A percentile compares a stretch with the other conserved stretches of the same genome.
phyloP scores from a whole-genome alignment of 768 basidiomycete genomes.

The Hericium erinaceus region DNA sequence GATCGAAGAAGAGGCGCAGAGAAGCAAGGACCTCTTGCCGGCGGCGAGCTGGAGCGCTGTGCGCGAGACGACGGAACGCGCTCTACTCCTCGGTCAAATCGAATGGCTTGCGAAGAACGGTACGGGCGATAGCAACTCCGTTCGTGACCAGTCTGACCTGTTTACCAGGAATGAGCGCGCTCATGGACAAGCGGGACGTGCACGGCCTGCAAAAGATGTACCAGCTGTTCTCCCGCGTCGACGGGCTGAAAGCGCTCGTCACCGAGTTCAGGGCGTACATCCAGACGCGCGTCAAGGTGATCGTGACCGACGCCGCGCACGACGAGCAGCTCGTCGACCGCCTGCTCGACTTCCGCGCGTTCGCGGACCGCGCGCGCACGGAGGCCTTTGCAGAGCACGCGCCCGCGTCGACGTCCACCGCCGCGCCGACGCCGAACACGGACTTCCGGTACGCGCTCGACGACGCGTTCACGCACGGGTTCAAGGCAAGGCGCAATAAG shows the following conservation, averaged over 20 bases:
- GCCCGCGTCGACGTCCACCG: conserved; percentile 9
- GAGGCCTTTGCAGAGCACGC: conserved; percentile 41
- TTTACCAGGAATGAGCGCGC: conserved; percentile 40
- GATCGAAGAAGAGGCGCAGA: conserved; percentile 47
- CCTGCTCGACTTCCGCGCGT: conserved; percentile 58
- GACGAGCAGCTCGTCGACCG: conserved; percentile 76
- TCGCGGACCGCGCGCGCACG: conserved; percentile 40
- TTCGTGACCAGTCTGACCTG: neutral
- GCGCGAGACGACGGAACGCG: conserved; percentile 43
- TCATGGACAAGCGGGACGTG: conserved; percentile 39
- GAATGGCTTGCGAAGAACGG: conserved; percentile 37
- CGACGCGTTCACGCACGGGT: conserved; percentile 66
- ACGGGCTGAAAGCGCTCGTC: conserved; percentile 42
- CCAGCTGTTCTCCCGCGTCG: conserved; percentile 49
- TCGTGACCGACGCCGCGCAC: conserved; percentile 50
- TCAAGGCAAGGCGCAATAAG: conserved; percentile 68
- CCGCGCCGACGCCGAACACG: conserved; percentile 20
- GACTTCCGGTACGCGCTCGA: conserved; percentile 59
- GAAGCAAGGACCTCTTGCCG: conserved; percentile 42
- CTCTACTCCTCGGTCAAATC: conserved; percentile 36
- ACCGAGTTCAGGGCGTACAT: conserved; percentile 54
- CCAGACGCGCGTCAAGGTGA: conserved; percentile 43
- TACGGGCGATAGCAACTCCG: conserved; percentile 7
- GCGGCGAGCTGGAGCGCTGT: conserved; percentile 41
- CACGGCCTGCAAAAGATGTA: conserved; percentile 46